Evolutionary conservation across 768 basidiomycete species (phyloP), one percentile per base, ranked within the genome.

Genomic region (Cytidiella melzeri): DNA sequence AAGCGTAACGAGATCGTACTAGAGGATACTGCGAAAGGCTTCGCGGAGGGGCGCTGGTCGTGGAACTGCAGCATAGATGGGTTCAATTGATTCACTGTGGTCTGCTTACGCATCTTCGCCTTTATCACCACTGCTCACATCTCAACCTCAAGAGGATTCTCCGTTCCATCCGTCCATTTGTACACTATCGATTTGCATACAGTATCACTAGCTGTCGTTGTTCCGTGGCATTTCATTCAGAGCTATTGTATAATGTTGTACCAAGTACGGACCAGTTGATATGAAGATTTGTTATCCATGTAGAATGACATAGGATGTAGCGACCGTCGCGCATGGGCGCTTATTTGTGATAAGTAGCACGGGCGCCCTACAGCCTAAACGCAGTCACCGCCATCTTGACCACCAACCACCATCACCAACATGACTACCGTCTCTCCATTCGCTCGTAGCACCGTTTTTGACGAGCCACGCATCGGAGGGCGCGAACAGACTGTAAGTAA

Each of bases 1-100:
- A 97, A 94, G 70, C 79, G 96, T 26, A 94, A 96, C 65, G 87
- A 92, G 65, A 94, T 97, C 60, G 78, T 99, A 57, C 70, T 98
- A 28, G 92, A 95, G 59, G 96, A 98, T 66, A 97, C 95, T 0
- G 88, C 94, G 0, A 80, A 76, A 52, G 94, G 94, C 4, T 94
- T 90, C 70, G 65, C 83, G 37, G 93, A 96, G 44, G 88, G 81
- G 9, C 69, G 91, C 50, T 93, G 91, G 91, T 73, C 59, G 55
- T 92, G 89, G 91, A 91, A 92, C 61, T 70, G 70, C 2, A 19
- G 66, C 5, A 80, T 91, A 4, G 84, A 84, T 3, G 87, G 86
- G 30, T 85, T 87, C 55, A 85, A 87, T 19, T 53, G 30, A 44
- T 41, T 12, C 19, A 21, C 12, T 9, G n/a, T n/a, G 15, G 30